Conservation (phyloP, 495 filamentous ascomycete genomes). For the Penicillium manginii region DNA sequence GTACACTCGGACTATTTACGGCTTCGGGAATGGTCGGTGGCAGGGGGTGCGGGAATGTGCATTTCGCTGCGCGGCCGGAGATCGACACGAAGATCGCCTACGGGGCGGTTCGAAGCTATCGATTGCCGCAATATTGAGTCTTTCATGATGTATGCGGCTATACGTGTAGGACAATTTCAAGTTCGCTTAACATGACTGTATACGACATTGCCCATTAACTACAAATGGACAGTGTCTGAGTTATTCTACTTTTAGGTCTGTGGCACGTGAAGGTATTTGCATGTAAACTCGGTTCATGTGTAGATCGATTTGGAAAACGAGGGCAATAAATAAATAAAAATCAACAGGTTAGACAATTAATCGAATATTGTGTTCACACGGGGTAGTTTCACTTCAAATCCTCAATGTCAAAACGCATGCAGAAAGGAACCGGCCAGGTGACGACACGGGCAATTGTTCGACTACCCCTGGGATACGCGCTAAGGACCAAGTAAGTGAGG, state of each 20-base stretch:
- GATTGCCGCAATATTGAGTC: slow-evolving; percentile 4
- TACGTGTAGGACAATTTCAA: neutral
- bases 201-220: too few relatives aligned
- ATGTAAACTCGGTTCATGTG: neutral
- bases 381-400: neutral
- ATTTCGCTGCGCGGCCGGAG: neutral
- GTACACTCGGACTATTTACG: neutral
- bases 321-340: neutral
- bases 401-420: slow-evolving; percentile 1
- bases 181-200: neutral
- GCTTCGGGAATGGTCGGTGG: neutral
- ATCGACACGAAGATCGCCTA: neutral
- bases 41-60: slow-evolving; percentile 1
- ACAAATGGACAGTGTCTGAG: neutral
- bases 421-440: slow-evolving; percentile 6
- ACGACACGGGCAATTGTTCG: slow-evolving; percentile 1
- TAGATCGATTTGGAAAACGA: neutral
- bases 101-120: neutral
- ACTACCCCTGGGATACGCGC: slow-evolving; percentile 2
- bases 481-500: neutral
- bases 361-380: neutral
- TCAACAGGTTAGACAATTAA: neutral
- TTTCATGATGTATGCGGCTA: neutral
- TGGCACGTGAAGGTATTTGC: neutral
- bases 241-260: neutral